Conservation (phyloP, 805 yeast species). For the Starmerella apicola region DNA sequence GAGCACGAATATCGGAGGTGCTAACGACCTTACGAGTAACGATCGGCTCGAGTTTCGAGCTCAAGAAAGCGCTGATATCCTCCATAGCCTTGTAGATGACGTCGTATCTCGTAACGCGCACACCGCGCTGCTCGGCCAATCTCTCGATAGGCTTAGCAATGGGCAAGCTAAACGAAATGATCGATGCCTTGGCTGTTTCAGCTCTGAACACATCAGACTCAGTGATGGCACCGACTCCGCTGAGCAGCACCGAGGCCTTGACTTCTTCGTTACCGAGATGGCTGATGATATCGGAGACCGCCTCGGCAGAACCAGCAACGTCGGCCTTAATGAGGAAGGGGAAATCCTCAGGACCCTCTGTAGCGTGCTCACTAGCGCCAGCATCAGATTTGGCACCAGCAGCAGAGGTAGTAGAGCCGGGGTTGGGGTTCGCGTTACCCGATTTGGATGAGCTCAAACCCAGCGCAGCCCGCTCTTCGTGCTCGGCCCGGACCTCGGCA, state of each 20-base stretch:
- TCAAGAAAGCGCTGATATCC: conserved; percentile 56
- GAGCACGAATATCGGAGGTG: conserved; percentile 54
- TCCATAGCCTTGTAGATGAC: conserved; percentile 84
- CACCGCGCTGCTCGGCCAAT: conserved; percentile 45
- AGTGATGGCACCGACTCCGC: conserved; percentile 67
- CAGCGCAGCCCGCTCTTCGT: conserved; percentile 45
- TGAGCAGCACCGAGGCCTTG: conserved; percentile 49
- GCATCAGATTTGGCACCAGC: too few relatives aligned
- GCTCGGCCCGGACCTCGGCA: conserved; percentile 40
- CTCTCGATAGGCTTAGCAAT: conserved; percentile 50
- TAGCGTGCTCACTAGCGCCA: conserved; percentile 18
- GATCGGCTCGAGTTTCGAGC: conserved; percentile 49
- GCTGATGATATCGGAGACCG: conserved; percentile 67
- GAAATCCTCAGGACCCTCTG: conserved; percentile 28
- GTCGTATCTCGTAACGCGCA: conserved; percentile 51
- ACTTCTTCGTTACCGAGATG: conserved; percentile 85
- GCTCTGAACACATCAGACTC: conserved; percentile 60
- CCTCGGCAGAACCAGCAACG: conserved; percentile 91
- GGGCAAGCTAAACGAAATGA: conserved; percentile 66
- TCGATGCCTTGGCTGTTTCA: conserved; percentile 53
- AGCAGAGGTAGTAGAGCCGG: too few relatives aligned
- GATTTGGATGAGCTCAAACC: conserved; percentile 47
- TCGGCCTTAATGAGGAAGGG: conserved; percentile 77
- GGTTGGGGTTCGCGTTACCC: conserved; percentile 28
- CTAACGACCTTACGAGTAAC: conserved; percentile 55